Conservation (phyloP, 1,139 yeast species). For the Debaryomyces psychrophilus region DNA sequence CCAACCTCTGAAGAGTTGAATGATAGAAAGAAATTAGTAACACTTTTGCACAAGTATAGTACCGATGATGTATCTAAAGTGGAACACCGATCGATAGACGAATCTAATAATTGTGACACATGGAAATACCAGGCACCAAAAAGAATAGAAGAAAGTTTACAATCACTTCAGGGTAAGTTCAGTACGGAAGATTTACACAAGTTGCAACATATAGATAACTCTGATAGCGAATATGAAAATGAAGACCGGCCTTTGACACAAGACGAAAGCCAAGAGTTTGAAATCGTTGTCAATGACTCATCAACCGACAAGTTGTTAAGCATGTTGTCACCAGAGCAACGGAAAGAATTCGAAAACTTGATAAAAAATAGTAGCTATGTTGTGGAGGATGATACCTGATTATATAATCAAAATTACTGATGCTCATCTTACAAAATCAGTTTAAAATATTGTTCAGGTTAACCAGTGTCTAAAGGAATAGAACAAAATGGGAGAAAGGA, state of each 20-base stretch:
- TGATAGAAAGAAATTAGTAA: conserved; percentile 4
- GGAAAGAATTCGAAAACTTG: conserved; percentile 10
- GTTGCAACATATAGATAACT: not conserved
- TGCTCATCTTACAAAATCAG: conserved; percentile 14
- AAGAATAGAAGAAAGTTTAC: not conserved
- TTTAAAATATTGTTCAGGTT: not conserved
- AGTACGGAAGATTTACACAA: conserved; percentile 7
- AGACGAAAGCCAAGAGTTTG: conserved; percentile 13
- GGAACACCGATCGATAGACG: not conserved
- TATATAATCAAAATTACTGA: conserved; percentile 12
- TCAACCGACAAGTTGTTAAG: conserved; percentile 10
- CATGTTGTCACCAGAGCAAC: conserved; percentile 12
- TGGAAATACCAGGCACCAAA: conserved; percentile 11
- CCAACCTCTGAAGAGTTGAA: conserved; percentile 1
- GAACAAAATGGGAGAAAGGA: conserved; percentile 7
- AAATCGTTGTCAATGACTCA: conserved; percentile 7
- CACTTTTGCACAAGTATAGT: conserved; percentile 6
- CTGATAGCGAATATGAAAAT: conserved; percentile 6
- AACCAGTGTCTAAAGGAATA: not conserved
- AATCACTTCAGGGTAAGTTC: conserved; percentile 4
- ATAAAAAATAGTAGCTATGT: conserved; percentile 8
- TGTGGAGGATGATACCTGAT: conserved; percentile 9
- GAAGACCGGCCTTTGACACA: conserved; percentile 12
- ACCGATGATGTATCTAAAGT: not conserved
- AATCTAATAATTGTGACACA: not conserved